Percentiles rank a stretch among this genome's conserved stretches.
Conservation (phyloP, 2,329 filamentous ascomycete genomes). For the Arachnomyces sp. region DNA sequence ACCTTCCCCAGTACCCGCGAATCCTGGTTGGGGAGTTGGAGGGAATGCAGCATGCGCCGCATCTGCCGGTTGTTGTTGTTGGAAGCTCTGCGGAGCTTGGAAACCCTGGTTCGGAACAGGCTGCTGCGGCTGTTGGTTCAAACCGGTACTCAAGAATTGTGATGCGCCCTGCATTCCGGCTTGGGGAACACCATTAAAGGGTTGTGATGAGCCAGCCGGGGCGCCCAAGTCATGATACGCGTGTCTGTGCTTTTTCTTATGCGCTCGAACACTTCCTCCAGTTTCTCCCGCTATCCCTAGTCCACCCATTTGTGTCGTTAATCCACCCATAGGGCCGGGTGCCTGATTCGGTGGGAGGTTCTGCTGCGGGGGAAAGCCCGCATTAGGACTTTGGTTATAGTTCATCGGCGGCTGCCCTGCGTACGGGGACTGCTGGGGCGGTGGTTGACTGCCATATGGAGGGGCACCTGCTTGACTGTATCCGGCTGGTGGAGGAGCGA, state of each 20-base stretch:
- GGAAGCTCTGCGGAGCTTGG: conserved; percentile 22
- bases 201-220: conserved; percentile 57
- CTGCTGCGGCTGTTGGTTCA: conserved; percentile 33
- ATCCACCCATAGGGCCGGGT: conserved; percentile 30
- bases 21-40: conserved; percentile 23
- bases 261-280: conserved; percentile 33
- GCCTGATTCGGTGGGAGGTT: conserved; percentile 6
- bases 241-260: conserved; percentile 89
- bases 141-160: conserved; percentile 54
- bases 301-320: conserved; percentile 64
- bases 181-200: conserved; percentile 62
- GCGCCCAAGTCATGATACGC: conserved; percentile 83
- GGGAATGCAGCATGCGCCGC: conserved; percentile 11
- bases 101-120: conserved; percentile 24
- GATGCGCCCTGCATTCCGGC: conserved; percentile 48
- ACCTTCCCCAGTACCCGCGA: conserved; percentile 41
- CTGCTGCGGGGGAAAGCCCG: not conserved
- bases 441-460: conserved; percentile 25
- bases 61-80: conserved; percentile 11
- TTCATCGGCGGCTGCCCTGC: conserved; percentile 17
- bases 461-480: conserved; percentile 30
- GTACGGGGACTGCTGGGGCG: conserved; percentile 11
- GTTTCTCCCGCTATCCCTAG: conserved; percentile 58
- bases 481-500: conserved; percentile 28
- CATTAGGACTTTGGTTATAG: conserved; percentile 6